Percentiles rank a stretch among this genome's conserved stretches.
Conservation (phyloP, 2,329 filamentous ascomycete genomes). For the Nothopassalora personata region DNA sequence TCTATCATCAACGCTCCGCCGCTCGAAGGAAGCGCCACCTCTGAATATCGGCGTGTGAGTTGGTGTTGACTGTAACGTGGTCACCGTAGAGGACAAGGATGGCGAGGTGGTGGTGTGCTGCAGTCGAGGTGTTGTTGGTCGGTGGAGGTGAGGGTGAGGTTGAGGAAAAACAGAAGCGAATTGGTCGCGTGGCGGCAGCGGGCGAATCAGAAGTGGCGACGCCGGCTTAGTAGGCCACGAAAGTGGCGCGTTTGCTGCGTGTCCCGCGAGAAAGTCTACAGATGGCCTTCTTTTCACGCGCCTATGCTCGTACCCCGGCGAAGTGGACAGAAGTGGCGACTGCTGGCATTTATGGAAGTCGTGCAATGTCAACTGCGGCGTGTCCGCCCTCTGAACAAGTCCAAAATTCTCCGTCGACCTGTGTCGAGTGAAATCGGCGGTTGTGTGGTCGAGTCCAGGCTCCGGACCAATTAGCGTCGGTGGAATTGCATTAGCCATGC, state of each 20-base stretch:
- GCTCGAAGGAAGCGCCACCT: slow-evolving; percentile 7
- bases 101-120: slow-evolving; percentile 20
- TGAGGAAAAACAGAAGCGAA: slow-evolving; percentile 12
- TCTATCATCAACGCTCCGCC: slow-evolving; percentile 4
- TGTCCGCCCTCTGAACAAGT: slow-evolving; percentile 9
- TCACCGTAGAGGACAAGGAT: slow-evolving; percentile 22
- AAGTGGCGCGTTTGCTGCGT: neutral
- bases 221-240: slow-evolving; percentile 2
- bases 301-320: slow-evolving; percentile 12
- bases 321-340: slow-evolving; percentile 12
- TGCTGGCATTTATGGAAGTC: slow-evolving; percentile 19
- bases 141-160: slow-evolving; percentile 7
- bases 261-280: slow-evolving; percentile 10
- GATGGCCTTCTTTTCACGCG: slow-evolving; percentile 18
- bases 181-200: slow-evolving; percentile 2
- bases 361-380: slow-evolving; percentile 17
- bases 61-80: slow-evolving; percentile 24
- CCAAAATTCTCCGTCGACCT: slow-evolving; percentile 4
- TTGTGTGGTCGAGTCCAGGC: slow-evolving; percentile 1
- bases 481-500: neutral
- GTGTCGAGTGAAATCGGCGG: slow-evolving; percentile 2
- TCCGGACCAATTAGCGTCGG: slow-evolving; percentile 3
- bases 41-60: slow-evolving; percentile 19
- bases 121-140: slow-evolving; percentile 14
- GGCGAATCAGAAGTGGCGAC: slow-evolving; percentile 3